Base-by-base conservation (phyloP, 257 asterid species). In the Solanum megistacrolobum region DNA sequence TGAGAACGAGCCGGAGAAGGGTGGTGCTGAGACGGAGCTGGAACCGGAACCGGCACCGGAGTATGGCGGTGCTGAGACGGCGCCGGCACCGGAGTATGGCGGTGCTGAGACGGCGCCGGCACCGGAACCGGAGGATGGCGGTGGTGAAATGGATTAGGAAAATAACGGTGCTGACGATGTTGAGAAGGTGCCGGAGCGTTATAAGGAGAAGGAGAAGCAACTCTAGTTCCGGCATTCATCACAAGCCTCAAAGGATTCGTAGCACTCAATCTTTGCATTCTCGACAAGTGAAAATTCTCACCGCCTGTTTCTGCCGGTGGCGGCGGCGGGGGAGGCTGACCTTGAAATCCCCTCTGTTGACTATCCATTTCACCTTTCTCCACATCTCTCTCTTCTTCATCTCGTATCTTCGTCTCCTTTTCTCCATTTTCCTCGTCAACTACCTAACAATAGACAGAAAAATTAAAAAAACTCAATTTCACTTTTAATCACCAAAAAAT, bases 221-320 rank as follows among this genome's bases (percentile, higher is more conserved):
- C 98, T 93, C 98, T 92, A 4, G 96, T 92, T 4, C 95, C 98
- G 87, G 89, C 92, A 55, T 96, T 92, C 36, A 96, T 89, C 3
- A 96, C 98, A 39, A 97, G 95, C 74, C 99, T 88, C 18, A 97
- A 87, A 29, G 99, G 99, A 75, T 97, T 97, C 25, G 99, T 96
- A 14, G 93, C 89, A 82, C 94, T 96, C 90, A 97, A 89, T 88
- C 98, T 90, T 62, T 96, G 99, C 96, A 93, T 94, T 93, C 94
- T 94, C 2, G 97, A 92, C 98, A 94, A 86, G 89, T 92, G 92
- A 83, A 93, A 89, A 83, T 90, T 94, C 11, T 85, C 72, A 13
- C 9, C 27, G 43, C 43, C 81, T 62, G 29, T 1, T 12, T 4
- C 87, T 18, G 68, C 21, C 21, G 69, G 8, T 7, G 68, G 8